Percentiles rank a stretch among this genome's conserved stretches.
These are phyloP conservation scores for Cordyceps tenuipes DNA, from an alignment of 2,329 filamentous ascomycete species.

Conservation along the genomic window DNA sequence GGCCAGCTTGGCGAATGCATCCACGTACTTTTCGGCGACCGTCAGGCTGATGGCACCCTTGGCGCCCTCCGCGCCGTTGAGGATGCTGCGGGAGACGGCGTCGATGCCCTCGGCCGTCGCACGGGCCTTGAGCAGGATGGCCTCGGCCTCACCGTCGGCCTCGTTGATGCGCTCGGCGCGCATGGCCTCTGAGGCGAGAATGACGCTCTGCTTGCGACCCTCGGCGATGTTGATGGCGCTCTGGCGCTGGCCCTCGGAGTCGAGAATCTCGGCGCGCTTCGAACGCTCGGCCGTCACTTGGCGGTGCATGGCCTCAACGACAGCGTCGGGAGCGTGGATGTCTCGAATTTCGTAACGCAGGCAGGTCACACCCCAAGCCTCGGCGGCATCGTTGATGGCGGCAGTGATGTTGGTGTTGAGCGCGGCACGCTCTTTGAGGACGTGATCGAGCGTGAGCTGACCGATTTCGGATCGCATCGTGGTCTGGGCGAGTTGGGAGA, in stretches of 20 bases:
- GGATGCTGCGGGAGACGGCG: conserved; percentile 69
- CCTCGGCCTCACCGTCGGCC: conserved; percentile 87
- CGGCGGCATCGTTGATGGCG: conserved; percentile 94
- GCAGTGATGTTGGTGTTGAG: conserved; percentile 98
- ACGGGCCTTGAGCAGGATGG: conserved; percentile 74
- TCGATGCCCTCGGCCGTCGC: conserved; percentile 87
- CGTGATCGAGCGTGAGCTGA: conserved; percentile 91
- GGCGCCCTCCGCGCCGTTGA: conserved; percentile 63
- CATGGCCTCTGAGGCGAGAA: conserved; percentile 87
- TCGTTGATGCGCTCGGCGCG: conserved; percentile 87
- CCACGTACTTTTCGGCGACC: conserved; percentile 96
- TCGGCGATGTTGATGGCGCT: conserved; percentile 98
- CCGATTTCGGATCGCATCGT: conserved; percentile 99
- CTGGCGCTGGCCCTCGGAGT: conserved; percentile 94
- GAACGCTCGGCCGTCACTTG: conserved; percentile 96
- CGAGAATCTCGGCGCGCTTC: conserved; percentile 95
- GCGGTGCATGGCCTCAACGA: conserved; percentile 96
- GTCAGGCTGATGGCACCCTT: conserved; percentile 77
- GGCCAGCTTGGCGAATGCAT: conserved; percentile 84
- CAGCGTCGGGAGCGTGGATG: conserved; percentile 88
- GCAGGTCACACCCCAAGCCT: conserved; percentile 94
- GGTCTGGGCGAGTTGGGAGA: conserved; percentile 94
- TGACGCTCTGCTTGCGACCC: conserved; percentile 93
- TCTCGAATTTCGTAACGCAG: conserved; percentile 96
- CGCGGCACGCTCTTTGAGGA: conserved; percentile 90